Percentiles rank a stretch among this genome's conserved stretches.
Evolutionary conservation across 2,329 filamentous ascomycete species (phyloP).

Genomic region (Domatiomyces catenatus): DNA sequence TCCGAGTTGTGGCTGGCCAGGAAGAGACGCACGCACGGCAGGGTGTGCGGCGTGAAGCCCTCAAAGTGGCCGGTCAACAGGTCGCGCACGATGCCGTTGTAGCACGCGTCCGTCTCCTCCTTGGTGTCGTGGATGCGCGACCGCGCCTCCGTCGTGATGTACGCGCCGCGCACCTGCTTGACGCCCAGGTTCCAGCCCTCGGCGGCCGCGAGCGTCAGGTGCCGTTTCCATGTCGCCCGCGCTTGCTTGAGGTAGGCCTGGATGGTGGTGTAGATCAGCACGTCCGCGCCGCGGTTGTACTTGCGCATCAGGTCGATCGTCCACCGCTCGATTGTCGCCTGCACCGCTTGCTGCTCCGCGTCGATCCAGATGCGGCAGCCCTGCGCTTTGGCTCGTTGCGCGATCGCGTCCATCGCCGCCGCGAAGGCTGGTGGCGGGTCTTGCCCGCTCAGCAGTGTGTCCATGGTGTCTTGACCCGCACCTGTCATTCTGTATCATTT

Average conservation of each 20-base stretch:
- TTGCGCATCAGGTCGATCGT: slow-evolving; percentile 38
- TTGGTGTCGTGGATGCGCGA: slow-evolving; percentile 33
- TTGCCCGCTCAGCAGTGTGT: slow-evolving; percentile 26
- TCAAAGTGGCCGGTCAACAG: slow-evolving; percentile 33
- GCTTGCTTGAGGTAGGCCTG: slow-evolving; percentile 39
- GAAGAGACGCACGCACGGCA: slow-evolving; percentile 25
- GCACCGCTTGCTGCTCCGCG: slow-evolving; percentile 39
- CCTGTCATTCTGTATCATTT: slow-evolving; percentile 29
- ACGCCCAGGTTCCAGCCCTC: slow-evolving; percentile 37
- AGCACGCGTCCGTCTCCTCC: slow-evolving; percentile 35
- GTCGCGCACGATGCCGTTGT: slow-evolving; percentile 41
- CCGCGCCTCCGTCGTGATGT: slow-evolving; percentile 35
- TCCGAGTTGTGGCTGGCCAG: slow-evolving; percentile 45
- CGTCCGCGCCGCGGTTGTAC: slow-evolving; percentile 30
- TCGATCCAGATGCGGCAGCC: slow-evolving; percentile 36
- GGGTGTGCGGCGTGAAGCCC: slow-evolving; percentile 24
- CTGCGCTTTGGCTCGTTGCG: slow-evolving; percentile 27
- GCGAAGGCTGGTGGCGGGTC: slow-evolving; percentile 28
- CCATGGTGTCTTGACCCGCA: slow-evolving; percentile 29
- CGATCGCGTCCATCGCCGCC: slow-evolving; percentile 30
- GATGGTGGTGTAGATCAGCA: slow-evolving; percentile 36
- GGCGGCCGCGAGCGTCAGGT: slow-evolving; percentile 30
- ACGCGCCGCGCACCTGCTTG: slow-evolving; percentile 40
- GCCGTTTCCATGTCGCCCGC: slow-evolving; percentile 29
- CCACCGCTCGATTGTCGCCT: slow-evolving; percentile 38